Evolutionary conservation across 140 eudicot species (phyloP).

Genomic region (Senecio squalidus): DNA sequence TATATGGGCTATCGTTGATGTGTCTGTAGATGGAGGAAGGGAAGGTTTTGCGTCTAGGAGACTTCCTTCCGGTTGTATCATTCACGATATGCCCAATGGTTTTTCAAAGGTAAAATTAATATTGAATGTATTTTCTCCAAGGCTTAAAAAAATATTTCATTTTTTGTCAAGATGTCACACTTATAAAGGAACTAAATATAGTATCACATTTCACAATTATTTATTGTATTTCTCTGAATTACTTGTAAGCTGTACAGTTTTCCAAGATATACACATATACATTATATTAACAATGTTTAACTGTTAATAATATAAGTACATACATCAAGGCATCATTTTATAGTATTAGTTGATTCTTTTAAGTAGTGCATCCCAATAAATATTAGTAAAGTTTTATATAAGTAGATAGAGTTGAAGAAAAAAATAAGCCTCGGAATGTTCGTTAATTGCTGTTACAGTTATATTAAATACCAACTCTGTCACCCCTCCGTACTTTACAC

Average conservation of each 20-base stretch:
- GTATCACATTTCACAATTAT: no score
- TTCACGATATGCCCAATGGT: constrained; percentile 77
- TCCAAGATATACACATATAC: constrained; percentile 21
- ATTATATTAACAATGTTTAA: constrained; percentile 3
- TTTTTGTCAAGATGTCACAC: no score
- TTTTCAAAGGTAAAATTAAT: constrained; percentile 80
- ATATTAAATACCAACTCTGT: constrained; percentile 38
- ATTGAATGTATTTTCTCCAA: no score
- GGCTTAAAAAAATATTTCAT: no score
- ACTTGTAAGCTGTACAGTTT: constrained; percentile 1
- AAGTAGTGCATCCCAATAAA: constrained; percentile 20
- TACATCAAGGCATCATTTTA: constrained; percentile 25
- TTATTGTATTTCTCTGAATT: no score
- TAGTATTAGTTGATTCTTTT: constrained; percentile 23
- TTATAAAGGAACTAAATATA: no score
- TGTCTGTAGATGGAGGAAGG: constrained; percentile 55
- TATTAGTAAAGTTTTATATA: constrained; percentile 6
- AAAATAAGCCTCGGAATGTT: constrained; percentile 35
- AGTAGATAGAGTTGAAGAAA: constrained; percentile 20
- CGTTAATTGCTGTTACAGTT: constrained; percentile 21
- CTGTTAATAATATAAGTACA: not conserved
- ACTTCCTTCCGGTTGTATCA: constrained; percentile 82
- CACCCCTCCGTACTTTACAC: constrained; percentile 30
- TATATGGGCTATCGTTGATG: constrained; percentile 80
- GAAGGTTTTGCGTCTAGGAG: constrained; percentile 55